Conservation (phyloP, 2,329 filamentous ascomycete genomes). For the Achaetomium macrosporum region DNA sequence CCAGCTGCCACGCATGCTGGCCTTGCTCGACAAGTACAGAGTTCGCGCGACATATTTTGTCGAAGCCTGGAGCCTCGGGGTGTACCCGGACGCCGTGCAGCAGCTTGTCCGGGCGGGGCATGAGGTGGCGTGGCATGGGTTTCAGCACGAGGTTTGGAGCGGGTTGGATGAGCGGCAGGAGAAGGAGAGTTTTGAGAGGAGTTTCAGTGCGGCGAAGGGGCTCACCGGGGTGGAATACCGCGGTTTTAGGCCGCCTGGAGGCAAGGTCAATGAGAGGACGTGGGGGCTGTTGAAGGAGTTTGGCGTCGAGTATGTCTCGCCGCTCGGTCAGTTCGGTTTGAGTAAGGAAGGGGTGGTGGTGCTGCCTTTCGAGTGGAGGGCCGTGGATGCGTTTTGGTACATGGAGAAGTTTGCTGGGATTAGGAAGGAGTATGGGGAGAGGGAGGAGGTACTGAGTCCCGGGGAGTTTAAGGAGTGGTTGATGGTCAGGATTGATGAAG, state of each 20-base stretch:
- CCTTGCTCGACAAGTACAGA: constrained; percentile 18
- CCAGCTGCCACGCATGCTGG: constrained; percentile 28
- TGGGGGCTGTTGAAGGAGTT: constrained; percentile 20
- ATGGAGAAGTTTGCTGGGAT: constrained; percentile 28
- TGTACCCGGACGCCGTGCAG: constrained; percentile 23
- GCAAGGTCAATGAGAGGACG: constrained; percentile 24
- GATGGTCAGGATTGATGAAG: constrained; percentile 21
- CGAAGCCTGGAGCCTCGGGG: constrained; percentile 29
- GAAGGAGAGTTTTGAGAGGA: constrained; percentile 24
- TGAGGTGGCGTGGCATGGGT: constrained; percentile 31
- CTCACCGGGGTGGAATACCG: constrained; percentile 18
- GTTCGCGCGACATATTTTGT: constrained; percentile 29
- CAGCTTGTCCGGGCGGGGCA: constrained; percentile 22
- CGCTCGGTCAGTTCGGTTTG: constrained; percentile 23
- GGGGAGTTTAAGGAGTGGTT: constrained; percentile 21
- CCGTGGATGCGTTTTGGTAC: constrained; percentile 30
- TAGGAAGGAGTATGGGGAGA: constrained; percentile 18
- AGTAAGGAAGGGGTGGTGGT: constrained; percentile 21
- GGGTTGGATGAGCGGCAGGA: constrained; percentile 18
- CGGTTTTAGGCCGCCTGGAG: constrained; percentile 29
- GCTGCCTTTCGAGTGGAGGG: constrained; percentile 29
- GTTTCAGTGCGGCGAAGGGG: constrained; percentile 18
- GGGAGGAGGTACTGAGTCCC: constrained; percentile 16
- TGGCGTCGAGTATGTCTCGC: constrained; percentile 27
- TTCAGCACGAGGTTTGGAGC: constrained; percentile 28